Base-by-base conservation (phyloP, 768 basidiomycete species). In the Collybia sordida region DNA sequence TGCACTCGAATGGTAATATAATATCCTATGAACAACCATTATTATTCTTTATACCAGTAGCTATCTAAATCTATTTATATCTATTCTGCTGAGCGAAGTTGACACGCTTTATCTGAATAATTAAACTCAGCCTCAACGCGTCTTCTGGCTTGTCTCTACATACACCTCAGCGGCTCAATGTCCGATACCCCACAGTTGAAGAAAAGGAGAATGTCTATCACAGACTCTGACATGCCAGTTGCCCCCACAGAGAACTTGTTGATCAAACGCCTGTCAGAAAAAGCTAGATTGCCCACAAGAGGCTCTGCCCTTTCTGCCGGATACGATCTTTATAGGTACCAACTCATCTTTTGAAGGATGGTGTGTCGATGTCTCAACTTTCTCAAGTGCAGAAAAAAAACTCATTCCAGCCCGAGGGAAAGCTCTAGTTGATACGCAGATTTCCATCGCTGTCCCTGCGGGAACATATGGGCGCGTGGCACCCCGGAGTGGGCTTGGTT, bases 381-480 rank as follows among this genome's bases (percentile, higher is more conserved):
- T 17, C 34, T 44, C 23, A 42, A 96, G 94, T 64, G 93, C 95
- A 0, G 94, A 96, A 65, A 75, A 75, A 49, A 93, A 91, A 63
- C 67, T 75, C 6, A 81, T 98, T 15, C 93, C 95, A 11, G 93
- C 94, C 1, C 85, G 77, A 45, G 96, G 94, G 46, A 97, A 96
- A 67, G 96, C 93, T 4, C 73, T 98, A 31, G 69, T 99, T 34
- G 88, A 95, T 64, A 93, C 93, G 14, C 92, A 94, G 55, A 74
- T 98, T 46, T 94, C 93, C 21, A 86, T 99, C 52, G 95, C 94
- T 18, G 92, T 99, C 1, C 97, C 97, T 0, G 72, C 74, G 37
- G 97, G 94, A 2, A 94, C 93, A 3, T 98, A 99, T 63, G 97
- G 96, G 55, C 92, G 97, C 47, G 87, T 99, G 50, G 97, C 97